A percentile compares a stretch with the other conserved stretches of the same genome.
Conservation (phyloP, 768 basidiomycete genomes). For the Coprinopsis strossmayeri region DNA sequence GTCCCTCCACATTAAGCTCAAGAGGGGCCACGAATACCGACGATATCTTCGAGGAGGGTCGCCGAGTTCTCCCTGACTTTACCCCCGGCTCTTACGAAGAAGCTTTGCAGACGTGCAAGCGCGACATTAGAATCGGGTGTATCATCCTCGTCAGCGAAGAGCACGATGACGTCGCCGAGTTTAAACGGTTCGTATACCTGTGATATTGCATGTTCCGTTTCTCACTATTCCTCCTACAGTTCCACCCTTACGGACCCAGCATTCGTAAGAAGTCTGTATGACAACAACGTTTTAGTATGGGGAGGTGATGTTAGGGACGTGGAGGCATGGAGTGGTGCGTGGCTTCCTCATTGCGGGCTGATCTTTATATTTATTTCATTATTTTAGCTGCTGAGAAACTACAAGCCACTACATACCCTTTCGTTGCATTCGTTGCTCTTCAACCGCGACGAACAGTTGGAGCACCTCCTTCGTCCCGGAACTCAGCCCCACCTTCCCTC, state of each 20-base stretch:
- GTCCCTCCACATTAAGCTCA: slow-evolving; percentile 41
- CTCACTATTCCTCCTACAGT: slow-evolving; percentile 27
- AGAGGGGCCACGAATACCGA: slow-evolving; percentile 19
- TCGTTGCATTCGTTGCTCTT: slow-evolving; percentile 85
- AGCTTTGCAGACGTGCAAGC: slow-evolving; percentile 62
- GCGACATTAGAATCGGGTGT: slow-evolving; percentile 68
- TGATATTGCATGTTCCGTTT: not conserved
- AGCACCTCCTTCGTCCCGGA: slow-evolving; percentile 26
- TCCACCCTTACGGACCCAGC: slow-evolving; percentile 68
- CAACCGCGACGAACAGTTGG: slow-evolving; percentile 57
- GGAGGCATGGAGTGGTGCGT: slow-evolving; percentile 68
- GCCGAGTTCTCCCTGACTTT: slow-evolving; percentile 72
- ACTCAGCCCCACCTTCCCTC: slow-evolving; percentile 41
- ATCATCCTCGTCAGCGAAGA: slow-evolving; percentile 82
- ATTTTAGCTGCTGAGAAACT: slow-evolving; percentile 55
- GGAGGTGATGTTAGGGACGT: slow-evolving; percentile 83
- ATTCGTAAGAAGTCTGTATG: slow-evolving; percentile 61
- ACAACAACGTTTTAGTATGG: slow-evolving; percentile 82
- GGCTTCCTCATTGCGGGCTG: slow-evolving; percentile 6
- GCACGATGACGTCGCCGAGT: slow-evolving; percentile 83
- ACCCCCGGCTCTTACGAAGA: slow-evolving; percentile 76
- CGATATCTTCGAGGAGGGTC: slow-evolving; percentile 24
- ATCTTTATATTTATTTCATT: not conserved
- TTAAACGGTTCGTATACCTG: slow-evolving; percentile 60
- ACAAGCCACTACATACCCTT: slow-evolving; percentile 87